phyloP scores from a whole-genome alignment of 2,329 filamentous ascomycete species.

The Calonectria honghensis region DNA sequence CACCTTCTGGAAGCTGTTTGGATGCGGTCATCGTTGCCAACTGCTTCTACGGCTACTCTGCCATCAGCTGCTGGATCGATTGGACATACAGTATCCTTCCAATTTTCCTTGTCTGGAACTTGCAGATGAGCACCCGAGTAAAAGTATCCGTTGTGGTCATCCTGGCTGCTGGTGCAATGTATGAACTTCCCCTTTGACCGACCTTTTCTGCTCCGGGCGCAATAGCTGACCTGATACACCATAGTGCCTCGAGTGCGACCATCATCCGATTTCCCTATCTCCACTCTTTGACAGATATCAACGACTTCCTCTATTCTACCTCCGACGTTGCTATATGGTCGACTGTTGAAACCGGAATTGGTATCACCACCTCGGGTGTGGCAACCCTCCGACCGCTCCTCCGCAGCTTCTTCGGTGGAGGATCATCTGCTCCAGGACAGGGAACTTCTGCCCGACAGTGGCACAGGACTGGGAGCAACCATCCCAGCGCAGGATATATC shows the following conservation, averaged over 20 bases:
- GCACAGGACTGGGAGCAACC: constrained; percentile 48
- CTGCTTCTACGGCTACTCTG: constrained; percentile 62
- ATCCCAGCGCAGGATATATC: constrained; percentile 46
- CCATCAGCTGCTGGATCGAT: constrained; percentile 62
- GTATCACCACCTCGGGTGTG: constrained; percentile 16
- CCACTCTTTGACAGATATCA: constrained; percentile 58
- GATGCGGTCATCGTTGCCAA: constrained; percentile 53
- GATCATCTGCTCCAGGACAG: constrained; percentile 43
- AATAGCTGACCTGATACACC: background rate
- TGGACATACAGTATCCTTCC: constrained; percentile 64
- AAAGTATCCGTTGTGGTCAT: constrained; percentile 1
- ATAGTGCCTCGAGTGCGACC: constrained; percentile 58
- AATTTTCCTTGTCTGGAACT: constrained; percentile 62
- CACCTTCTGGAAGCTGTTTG: background rate
- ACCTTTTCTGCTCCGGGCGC: background rate
- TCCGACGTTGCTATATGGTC: constrained; percentile 59
- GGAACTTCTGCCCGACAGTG: constrained; percentile 50
- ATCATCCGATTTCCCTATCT: constrained; percentile 67
- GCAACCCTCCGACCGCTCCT: constrained; percentile 52
- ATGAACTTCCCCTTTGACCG: background rate
- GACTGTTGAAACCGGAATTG: constrained; percentile 13
- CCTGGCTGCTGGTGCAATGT: constrained; percentile 9
- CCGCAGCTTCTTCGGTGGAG: constrained; percentile 43
- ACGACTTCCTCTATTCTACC: constrained; percentile 66
- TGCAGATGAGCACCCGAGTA: constrained; percentile 17